These are phyloP conservation scores for Samsoniella hepiali DNA, from an alignment of 2,329 filamentous ascomycete species.

Conservation along the genomic window DNA sequence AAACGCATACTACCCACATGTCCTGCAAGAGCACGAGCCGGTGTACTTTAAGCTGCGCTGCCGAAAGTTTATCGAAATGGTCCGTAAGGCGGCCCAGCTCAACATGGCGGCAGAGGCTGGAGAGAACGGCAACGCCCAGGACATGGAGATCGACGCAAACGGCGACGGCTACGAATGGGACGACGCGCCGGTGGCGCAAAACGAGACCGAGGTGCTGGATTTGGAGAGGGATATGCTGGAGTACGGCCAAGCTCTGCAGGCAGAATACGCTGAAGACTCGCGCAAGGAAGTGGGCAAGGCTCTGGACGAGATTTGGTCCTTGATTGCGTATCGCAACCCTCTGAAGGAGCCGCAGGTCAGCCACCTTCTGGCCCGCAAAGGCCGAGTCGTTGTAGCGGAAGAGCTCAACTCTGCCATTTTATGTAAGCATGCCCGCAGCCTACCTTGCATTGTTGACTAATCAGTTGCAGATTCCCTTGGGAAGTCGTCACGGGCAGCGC, in stretches of 20 bases:
- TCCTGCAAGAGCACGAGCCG: conserved; percentile 75
- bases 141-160: conserved; percentile 56
- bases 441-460: conserved; percentile 21
- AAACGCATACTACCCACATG: conserved; percentile 71
- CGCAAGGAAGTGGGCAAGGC: conserved; percentile 68
- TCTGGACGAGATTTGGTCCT: conserved; percentile 79
- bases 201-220: conserved; percentile 33
- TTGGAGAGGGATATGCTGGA: conserved; percentile 67
- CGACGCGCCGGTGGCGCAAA: conserved; percentile 21
- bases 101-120: conserved; percentile 44
- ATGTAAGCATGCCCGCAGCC: conserved; percentile 52
- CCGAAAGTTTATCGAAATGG: conserved; percentile 94
- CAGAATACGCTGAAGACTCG: conserved; percentile 71
- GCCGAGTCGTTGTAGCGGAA: conserved; percentile 78
- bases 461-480: conserved; percentile 70
- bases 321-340: conserved; percentile 84
- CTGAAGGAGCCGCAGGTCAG: conserved; percentile 70
- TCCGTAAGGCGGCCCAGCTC: conserved; percentile 68
- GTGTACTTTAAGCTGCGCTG: conserved; percentile 87
- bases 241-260: conserved; percentile 76
- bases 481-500: conserved; percentile 79
- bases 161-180: conserved; percentile 55
- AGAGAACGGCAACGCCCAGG: conserved; percentile 40
- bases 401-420: conserved; percentile 92
- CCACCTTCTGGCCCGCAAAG: conserved; percentile 72